Evolutionary conservation across 169 alveolate genomes (phyloP).

Genomic region (Cyclospora cayetanensis): DNA sequence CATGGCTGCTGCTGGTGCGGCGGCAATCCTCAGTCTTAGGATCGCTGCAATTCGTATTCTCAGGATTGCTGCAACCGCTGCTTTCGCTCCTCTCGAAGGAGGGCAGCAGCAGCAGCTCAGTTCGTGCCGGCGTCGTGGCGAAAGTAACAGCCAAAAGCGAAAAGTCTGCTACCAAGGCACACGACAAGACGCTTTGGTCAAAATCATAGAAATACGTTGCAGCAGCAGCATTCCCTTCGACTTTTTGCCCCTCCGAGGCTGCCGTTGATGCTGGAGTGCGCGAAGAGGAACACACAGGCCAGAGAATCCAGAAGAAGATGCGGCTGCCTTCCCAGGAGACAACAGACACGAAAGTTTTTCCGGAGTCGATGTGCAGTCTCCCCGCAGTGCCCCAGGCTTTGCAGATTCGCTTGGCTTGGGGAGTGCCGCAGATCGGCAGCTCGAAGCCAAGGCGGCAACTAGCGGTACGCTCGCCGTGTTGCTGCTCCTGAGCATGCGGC

Average conservation of each 20-base stretch:
- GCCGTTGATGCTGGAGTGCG: neutral
- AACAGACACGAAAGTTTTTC: neutral
- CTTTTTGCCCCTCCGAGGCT: neutral
- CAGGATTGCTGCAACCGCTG: too few relatives aligned
- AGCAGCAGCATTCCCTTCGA: too few relatives aligned
- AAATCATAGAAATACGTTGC: neutral
- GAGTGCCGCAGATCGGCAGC: slow-evolving; percentile 42
- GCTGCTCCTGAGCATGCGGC: slow-evolving; percentile 45
- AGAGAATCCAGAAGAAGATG: slow-evolving; percentile 31
- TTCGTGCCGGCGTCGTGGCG: slow-evolving; percentile 6
- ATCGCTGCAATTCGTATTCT: too few relatives aligned
- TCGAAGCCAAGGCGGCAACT: slow-evolving; percentile 17
- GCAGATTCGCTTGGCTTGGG: neutral
- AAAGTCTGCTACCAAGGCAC: slow-evolving; percentile 28
- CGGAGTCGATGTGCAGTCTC: slow-evolving; percentile 12
- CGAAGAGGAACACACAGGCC: neutral
- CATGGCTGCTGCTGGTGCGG: neutral
- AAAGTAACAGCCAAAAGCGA: neutral
- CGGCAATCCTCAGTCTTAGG: too few relatives aligned
- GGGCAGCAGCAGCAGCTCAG: slow-evolving; percentile 50
- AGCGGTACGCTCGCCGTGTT: neutral
- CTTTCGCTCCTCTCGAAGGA: too few relatives aligned
- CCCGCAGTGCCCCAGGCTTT: slow-evolving; percentile 2
- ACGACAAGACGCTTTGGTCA: neutral
- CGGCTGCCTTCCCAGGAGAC: slow-evolving; percentile 29